Conservation (phyloP, 257 asterid genomes). For the Mentha longifolia region DNA sequence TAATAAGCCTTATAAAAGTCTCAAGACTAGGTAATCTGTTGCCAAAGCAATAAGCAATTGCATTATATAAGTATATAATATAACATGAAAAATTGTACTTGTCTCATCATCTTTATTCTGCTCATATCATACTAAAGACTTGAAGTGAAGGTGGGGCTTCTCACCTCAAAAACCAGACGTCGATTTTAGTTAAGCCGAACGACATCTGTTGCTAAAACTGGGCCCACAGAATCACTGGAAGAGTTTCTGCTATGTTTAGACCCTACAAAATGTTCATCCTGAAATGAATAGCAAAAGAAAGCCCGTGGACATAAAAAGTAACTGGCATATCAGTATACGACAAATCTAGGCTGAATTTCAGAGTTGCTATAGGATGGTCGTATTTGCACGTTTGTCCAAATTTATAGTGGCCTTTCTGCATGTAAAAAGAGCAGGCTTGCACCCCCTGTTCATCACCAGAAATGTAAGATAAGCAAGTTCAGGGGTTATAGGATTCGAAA, state of each 20-base stretch:
- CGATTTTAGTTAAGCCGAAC: constrained; percentile 29
- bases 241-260: constrained; percentile 35
- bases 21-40: constrained; percentile 10
- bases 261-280: constrained; percentile 52
- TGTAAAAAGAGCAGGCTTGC: constrained; percentile 83
- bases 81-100: constrained; percentile 24
- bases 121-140: constrained; percentile 31
- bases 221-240: constrained; percentile 40
- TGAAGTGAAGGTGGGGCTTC: constrained; percentile 25
- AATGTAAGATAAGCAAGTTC: not conserved
- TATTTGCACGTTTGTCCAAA: constrained; percentile 79
- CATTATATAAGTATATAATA: constrained; percentile 2
- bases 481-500: not conserved
- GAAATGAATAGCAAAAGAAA: constrained; percentile 47
- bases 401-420: constrained; percentile 83
- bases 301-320: constrained; percentile 35
- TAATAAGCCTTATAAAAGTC: constrained; percentile 21
- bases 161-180: constrained; percentile 28
- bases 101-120: constrained; percentile 38
- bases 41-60: constrained; percentile 27
- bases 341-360: constrained; percentile 51
- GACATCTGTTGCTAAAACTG: constrained; percentile 27
- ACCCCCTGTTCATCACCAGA: constrained; percentile 58
- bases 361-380: constrained; percentile 73
- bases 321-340: constrained; percentile 69